Conservation (phyloP, 2,329 filamentous ascomycete genomes). For the Thelonectria discophora region DNA sequence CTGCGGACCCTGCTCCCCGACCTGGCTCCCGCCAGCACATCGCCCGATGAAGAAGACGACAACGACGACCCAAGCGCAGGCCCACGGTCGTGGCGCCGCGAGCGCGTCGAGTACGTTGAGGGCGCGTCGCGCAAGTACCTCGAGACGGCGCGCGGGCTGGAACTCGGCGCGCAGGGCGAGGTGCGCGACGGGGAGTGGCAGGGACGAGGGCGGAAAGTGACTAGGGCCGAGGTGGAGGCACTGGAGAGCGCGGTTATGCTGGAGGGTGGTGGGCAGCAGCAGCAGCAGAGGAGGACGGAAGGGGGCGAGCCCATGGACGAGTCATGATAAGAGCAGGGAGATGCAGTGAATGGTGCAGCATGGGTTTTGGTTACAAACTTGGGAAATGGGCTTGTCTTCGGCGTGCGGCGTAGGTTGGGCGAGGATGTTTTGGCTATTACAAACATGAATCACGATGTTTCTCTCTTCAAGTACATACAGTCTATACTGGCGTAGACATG, state of each 20-base stretch:
- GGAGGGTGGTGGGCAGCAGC: conserved; percentile 35
- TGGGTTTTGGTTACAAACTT: neutral
- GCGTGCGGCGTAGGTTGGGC: conserved; percentile 30
- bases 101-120: conserved; percentile 86
- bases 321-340: conserved; percentile 27
- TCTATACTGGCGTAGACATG: conserved; percentile 21
- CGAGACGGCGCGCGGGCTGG: conserved; percentile 73
- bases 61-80: conserved; percentile 42
- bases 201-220: conserved; percentile 60
- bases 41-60: conserved; percentile 4
- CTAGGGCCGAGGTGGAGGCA: conserved; percentile 64
- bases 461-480: conserved; percentile 31
- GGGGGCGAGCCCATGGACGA: conserved; percentile 43
- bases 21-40: conserved; percentile 51
- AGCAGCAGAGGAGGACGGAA: neutral
- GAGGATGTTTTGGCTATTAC: conserved; percentile 16
- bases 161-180: conserved; percentile 68
- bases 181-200: conserved; percentile 73
- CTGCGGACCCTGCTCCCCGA: conserved; percentile 74
- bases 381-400: neutral
- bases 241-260: conserved; percentile 62
- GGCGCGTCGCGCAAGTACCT: conserved; percentile 79
- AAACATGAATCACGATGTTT: conserved; percentile 8
- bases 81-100: conserved; percentile 68
- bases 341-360: neutral